phyloP scores from a whole-genome alignment of 345 rosid species.

The Citropsis articulata region DNA sequence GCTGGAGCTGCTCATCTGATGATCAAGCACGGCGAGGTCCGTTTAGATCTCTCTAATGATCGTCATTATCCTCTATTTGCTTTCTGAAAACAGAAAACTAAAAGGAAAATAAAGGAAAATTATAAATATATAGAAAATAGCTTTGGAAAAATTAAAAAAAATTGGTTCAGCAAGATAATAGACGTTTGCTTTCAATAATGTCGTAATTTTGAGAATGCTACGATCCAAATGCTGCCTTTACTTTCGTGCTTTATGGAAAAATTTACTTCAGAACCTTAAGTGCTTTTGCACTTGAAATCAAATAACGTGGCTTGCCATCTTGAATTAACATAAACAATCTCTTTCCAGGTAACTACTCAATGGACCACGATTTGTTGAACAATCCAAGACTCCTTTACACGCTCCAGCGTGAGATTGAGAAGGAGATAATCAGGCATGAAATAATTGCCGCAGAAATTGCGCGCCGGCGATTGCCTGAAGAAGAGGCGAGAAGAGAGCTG shows the following conservation, averaged over 20 bases:
- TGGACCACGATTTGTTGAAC: neutral
- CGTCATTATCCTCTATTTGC: conserved; percentile 1
- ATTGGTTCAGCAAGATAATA: no score
- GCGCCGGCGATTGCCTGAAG: conserved; percentile 34
- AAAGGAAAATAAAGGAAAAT: no score
- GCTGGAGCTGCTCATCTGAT: conserved; percentile 14
- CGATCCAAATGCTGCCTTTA: neutral
- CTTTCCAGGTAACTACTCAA: neutral
- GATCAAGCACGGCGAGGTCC: conserved; percentile 27
- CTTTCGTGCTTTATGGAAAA: neutral
- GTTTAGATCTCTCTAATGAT: neutral
- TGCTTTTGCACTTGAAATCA: neutral
- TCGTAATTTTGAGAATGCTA: neutral
- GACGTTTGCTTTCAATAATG: neutral
- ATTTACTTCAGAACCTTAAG: neutral
- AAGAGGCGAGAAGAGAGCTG: conserved; percentile 46
- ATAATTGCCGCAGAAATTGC: conserved; percentile 18
- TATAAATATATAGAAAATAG: no score
- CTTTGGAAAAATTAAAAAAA: no score
- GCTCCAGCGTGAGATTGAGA: conserved; percentile 33
- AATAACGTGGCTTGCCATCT: neutral
- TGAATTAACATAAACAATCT: neutral
- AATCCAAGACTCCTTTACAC: conserved; percentile 15
- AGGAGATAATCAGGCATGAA: conserved; percentile 31
- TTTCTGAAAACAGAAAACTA: conserved; percentile 15